These are phyloP conservation scores for Monosporascus sp. DNA, from an alignment of 2,329 filamentous ascomycete genomes.

Conservation along the genomic window DNA sequence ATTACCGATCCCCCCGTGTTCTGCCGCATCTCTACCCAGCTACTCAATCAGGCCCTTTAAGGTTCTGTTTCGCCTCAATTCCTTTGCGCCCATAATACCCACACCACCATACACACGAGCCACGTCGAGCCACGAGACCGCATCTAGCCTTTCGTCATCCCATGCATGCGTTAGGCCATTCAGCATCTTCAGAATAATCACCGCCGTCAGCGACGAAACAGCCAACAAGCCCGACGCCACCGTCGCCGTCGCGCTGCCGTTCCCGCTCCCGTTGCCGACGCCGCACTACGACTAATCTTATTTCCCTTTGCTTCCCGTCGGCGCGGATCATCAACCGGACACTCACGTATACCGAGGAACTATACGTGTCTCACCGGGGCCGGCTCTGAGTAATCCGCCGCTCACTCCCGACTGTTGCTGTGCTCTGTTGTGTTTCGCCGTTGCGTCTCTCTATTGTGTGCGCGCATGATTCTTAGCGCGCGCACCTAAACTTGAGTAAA, in stretches of 20 bases:
- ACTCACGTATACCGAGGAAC: neutral
- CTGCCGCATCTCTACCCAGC: neutral
- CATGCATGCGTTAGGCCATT: neutral
- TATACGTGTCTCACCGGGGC: neutral
- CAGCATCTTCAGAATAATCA: neutral
- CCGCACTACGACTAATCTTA: neutral
- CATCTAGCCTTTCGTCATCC: neutral
- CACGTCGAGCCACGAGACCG: neutral
- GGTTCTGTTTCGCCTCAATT: neutral
- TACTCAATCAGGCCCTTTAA: neutral
- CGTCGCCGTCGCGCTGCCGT: neutral
- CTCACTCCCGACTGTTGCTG: neutral
- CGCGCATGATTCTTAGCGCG: conserved; percentile 29
- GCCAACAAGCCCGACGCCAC: neutral
- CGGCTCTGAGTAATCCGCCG: neutral
- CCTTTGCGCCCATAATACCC: neutral
- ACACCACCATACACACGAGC: neutral
- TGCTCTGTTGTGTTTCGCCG: neutral
- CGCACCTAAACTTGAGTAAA: conserved; percentile 26
- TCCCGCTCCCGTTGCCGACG: neutral
- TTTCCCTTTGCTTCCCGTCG: neutral
- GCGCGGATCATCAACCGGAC: neutral
- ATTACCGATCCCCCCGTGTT: neutral
- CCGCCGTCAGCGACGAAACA: neutral
- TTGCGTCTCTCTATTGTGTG: conserved; percentile 19